These are phyloP conservation scores for Thozetella sp. DNA, from an alignment of 495 filamentous ascomycete genomes.

Conservation along the genomic window DNA sequence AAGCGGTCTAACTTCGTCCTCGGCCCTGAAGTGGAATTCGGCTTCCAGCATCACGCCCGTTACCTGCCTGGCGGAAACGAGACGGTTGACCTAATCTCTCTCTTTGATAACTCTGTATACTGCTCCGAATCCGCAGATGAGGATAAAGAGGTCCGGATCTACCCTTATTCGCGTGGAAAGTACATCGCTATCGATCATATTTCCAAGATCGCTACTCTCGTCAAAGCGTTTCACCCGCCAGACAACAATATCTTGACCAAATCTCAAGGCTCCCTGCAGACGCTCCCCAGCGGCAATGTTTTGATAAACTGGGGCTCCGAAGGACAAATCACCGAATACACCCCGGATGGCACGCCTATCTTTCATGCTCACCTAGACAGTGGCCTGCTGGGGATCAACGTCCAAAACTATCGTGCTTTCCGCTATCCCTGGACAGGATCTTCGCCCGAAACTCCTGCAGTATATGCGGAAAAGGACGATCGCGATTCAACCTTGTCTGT, in stretches of 20 bases:
- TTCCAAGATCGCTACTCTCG: constrained; percentile 36
- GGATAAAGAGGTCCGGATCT: not conserved
- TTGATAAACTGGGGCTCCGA: constrained; percentile 59
- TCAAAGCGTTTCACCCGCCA: constrained; percentile 15
- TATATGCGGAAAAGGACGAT: constrained; percentile 1
- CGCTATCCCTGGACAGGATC: constrained; percentile 11
- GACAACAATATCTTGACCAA: constrained; percentile 42
- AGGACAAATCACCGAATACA: constrained; percentile 52
- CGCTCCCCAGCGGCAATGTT: constrained; percentile 47
- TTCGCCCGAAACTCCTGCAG: constrained; percentile 5
- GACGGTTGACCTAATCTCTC: constrained; percentile 35
- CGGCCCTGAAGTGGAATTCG: constrained; percentile 32
- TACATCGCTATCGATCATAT: constrained; percentile 50
- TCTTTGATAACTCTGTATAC: constrained; percentile 56
- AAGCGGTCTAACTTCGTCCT: constrained; percentile 43
- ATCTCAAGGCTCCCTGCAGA: constrained; percentile 58
- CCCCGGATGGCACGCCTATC: constrained; percentile 47
- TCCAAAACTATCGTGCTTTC: constrained; percentile 10
- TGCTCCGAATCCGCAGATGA: constrained; percentile 21
- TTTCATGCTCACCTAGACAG: constrained; percentile 19
- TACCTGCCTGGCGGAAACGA: constrained; percentile 40
- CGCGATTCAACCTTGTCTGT: not conserved
- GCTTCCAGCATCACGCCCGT: constrained; percentile 59
- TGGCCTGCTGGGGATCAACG: not conserved
- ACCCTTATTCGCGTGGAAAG: constrained; percentile 45